phyloP scores from a whole-genome alignment of 805 yeast species.

The Teunomyces gatunensis region DNA sequence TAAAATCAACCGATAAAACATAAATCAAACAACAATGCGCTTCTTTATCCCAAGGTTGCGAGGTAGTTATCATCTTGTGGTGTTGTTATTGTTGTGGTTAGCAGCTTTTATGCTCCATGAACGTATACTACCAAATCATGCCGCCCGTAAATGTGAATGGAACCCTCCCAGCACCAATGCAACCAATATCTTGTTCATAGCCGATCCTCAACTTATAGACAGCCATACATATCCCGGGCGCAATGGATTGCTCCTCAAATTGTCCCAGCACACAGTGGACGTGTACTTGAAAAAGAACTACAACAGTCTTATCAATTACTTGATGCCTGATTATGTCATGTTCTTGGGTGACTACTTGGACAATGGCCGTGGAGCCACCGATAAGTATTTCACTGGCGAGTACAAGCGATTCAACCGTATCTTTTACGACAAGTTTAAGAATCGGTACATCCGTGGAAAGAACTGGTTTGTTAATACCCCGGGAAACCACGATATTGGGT shows the following conservation, averaged over 20 bases:
- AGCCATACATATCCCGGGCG: slow-evolving; percentile 45
- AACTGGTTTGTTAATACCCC: slow-evolving; percentile 31
- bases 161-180: slow-evolving; percentile 9
- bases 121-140: slow-evolving; percentile 24
- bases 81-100: slow-evolving; percentile 27
- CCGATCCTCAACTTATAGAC: slow-evolving; percentile 46
- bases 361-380: slow-evolving; percentile 35
- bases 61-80: slow-evolving; percentile 25
- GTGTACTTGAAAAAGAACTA: slow-evolving; percentile 37
- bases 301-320: slow-evolving; percentile 25
- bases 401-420: slow-evolving; percentile 31
- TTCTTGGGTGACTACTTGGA: slow-evolving; percentile 44
- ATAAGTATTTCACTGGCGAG: slow-evolving; percentile 29
- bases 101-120: slow-evolving; percentile 32
- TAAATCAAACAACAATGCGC: neutral
- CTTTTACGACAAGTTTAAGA: slow-evolving; percentile 21
- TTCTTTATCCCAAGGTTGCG: slow-evolving; percentile 22
- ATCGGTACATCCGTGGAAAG: slow-evolving; percentile 8
- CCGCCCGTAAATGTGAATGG: slow-evolving; percentile 34
- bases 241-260: slow-evolving; percentile 23
- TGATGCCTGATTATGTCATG: slow-evolving; percentile 36
- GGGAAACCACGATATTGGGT: slow-evolving; percentile 29
- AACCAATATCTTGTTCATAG: slow-evolving; percentile 35
- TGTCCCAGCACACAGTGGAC: slow-evolving; percentile 43
- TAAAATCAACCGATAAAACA: neutral